These are phyloP conservation scores for Yarrowia divulgata DNA, from an alignment of 805 yeast species.

Conservation along the genomic window DNA sequence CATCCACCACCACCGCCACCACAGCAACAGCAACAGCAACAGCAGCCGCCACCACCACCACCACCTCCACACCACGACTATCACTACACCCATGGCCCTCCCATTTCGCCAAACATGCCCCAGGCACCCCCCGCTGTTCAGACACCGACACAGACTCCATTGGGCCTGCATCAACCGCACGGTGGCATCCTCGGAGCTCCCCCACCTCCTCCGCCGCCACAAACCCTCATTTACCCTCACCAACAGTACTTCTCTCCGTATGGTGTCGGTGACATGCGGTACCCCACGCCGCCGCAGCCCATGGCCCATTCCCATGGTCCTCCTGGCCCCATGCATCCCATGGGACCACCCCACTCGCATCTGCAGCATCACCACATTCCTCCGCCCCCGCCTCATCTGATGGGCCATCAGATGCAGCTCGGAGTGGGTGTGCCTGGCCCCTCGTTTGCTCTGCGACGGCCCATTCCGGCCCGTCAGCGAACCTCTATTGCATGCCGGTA, in stretches of 20 bases:
- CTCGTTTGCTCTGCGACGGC: constrained; percentile 25
- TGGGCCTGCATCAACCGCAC: constrained; percentile 17
- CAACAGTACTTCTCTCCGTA: constrained; percentile 29
- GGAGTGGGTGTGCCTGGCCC: constrained; percentile 21
- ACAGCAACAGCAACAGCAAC: constrained; percentile 2
- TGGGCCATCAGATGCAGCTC: constrained; percentile 29
- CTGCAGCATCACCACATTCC: constrained; percentile 30
- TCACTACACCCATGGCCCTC: constrained; percentile 26
- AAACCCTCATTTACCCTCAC: constrained; percentile 27
- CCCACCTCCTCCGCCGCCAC: constrained; percentile 24
- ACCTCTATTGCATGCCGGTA: constrained; percentile 49
- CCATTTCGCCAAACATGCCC: constrained; percentile 20
- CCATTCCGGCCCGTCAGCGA: constrained; percentile 45
- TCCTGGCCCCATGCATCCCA: constrained; percentile 16
- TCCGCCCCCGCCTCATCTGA: constrained; percentile 18
- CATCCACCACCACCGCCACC: constrained; percentile 17
- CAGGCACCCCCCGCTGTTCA: constrained; percentile 8
- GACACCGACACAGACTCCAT: constrained; percentile 6
- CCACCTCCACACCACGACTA: constrained; percentile 21
- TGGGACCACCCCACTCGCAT: constrained; percentile 28
- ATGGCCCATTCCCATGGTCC: constrained; percentile 12
- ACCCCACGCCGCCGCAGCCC: constrained; percentile 36
- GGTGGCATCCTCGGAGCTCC: constrained; percentile 13
- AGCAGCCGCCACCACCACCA: not conserved
- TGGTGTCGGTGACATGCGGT: constrained; percentile 27